Percentiles rank a stretch among this genome's conserved stretches.
phyloP scores from a whole-genome alignment of 306 rosid species.

The Lablab purpureus region DNA sequence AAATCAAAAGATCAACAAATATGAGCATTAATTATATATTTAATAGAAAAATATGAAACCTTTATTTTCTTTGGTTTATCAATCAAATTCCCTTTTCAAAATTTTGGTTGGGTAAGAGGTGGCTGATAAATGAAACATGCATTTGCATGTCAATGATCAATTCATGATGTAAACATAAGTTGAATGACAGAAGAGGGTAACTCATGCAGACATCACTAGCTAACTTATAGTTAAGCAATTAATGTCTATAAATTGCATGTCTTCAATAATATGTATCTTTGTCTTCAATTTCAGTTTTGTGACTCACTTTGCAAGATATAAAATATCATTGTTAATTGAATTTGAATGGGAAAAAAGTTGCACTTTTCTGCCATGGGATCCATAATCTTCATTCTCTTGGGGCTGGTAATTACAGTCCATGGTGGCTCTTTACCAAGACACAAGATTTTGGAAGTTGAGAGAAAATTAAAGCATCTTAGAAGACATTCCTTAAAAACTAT shows the following conservation, averaged over 20 bases:
- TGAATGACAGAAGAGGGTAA: constrained; percentile 59
- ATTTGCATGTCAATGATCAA: constrained; percentile 37
- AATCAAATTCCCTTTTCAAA: neutral
- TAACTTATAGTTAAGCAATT: constrained; percentile 33
- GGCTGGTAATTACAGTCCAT: constrained; percentile 32
- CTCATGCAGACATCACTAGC: constrained; percentile 55
- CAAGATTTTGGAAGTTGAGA: constrained; percentile 56
- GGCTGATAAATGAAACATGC: constrained; percentile 41
- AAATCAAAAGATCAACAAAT: neutral
- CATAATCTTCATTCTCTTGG: constrained; percentile 44
- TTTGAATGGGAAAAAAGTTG: constrained; percentile 35
- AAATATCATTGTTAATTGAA: neutral
- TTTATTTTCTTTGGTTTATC: neutral
- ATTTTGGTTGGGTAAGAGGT: constrained; percentile 19
- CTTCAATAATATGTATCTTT: constrained; percentile 23
- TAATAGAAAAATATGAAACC: neutral
- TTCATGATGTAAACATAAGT: constrained; percentile 41
- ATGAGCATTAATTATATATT: neutral
- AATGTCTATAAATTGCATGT: constrained; percentile 27
- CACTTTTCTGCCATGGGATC: constrained; percentile 11
- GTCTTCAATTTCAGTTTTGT: constrained; percentile 19
- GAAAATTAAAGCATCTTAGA: constrained; percentile 58
- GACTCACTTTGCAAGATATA: neutral
- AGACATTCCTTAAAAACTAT: constrained; percentile 59
- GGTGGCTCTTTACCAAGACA: constrained; percentile 45